These are phyloP conservation scores for Corymbia citriodora DNA, from an alignment of 441 rosid species.

Conservation along the genomic window DNA sequence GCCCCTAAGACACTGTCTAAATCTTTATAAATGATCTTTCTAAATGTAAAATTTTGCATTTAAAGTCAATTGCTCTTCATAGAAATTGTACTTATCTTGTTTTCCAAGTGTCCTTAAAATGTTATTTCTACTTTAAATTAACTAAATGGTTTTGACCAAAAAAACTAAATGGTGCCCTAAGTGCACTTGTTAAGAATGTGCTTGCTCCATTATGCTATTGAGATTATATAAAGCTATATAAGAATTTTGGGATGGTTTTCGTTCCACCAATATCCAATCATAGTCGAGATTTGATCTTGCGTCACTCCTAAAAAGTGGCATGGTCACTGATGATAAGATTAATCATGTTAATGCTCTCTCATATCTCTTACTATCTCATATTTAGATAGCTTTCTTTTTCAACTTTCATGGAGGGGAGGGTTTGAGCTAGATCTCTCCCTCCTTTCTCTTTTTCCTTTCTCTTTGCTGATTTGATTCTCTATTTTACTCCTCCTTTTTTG, in stretches of 20 bases:
- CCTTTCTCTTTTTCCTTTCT: neutral
- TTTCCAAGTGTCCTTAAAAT: neutral
- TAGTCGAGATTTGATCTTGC: neutral
- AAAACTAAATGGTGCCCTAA: neutral
- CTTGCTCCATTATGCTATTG: neutral
- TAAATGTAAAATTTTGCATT: neutral
- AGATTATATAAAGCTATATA: neutral
- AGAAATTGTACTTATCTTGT: neutral
- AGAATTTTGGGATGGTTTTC: neutral
- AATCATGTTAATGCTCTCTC: neutral
- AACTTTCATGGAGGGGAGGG: neutral
- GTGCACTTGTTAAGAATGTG: neutral
- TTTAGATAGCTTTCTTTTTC: neutral
- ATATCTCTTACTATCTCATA: neutral
- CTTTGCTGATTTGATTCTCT: neutral
- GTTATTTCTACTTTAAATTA: neutral
- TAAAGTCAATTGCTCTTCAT: neutral
- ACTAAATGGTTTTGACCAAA: neutral
- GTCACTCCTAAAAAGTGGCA: neutral
- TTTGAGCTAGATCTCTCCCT: neutral
- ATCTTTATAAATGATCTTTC: neutral
- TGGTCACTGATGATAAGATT: neutral
- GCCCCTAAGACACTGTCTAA: neutral
- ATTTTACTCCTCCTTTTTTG: no score
- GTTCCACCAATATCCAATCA: neutral